These are phyloP conservation scores for Vitis hybrid DNA, from an alignment of 177 flowering plant genomes.

Conservation along the genomic window DNA sequence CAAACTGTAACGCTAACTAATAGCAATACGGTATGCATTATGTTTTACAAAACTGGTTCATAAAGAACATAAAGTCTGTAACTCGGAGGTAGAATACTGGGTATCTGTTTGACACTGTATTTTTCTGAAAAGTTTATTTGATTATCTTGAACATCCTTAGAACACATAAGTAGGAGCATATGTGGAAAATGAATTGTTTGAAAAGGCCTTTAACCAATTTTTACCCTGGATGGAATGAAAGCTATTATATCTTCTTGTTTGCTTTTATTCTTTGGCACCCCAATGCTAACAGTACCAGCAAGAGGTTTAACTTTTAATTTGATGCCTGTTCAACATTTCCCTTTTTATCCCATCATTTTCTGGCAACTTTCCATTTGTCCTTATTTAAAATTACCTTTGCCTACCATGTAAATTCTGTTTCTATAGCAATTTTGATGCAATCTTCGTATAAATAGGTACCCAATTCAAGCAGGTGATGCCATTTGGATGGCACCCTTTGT, in stretches of 20 bases:
- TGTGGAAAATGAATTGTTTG: background rate
- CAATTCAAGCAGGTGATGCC: constrained; percentile 90
- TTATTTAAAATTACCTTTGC: background rate
- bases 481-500: constrained; percentile 99
- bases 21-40: too few species aligned
- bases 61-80: too few species aligned
- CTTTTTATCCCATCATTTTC: background rate
- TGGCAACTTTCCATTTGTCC: background rate
- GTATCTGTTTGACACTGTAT: background rate
- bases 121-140: background rate
- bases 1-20: too few species aligned
- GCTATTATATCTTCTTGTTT: too few species aligned
- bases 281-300: background rate
- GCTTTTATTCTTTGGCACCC: background rate
- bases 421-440: background rate
- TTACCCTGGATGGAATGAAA: too few species aligned
- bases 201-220: too few species aligned
- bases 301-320: background rate
- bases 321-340: background rate
- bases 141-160: background rate
- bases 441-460: constrained; percentile 59
- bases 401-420: background rate
- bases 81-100: too few species aligned
- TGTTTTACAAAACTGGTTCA: too few species aligned
- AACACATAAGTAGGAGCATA: background rate